Base-by-base conservation (phyloP, 2,329 filamentous ascomycete genomes). In the Phialophora chinensis region DNA sequence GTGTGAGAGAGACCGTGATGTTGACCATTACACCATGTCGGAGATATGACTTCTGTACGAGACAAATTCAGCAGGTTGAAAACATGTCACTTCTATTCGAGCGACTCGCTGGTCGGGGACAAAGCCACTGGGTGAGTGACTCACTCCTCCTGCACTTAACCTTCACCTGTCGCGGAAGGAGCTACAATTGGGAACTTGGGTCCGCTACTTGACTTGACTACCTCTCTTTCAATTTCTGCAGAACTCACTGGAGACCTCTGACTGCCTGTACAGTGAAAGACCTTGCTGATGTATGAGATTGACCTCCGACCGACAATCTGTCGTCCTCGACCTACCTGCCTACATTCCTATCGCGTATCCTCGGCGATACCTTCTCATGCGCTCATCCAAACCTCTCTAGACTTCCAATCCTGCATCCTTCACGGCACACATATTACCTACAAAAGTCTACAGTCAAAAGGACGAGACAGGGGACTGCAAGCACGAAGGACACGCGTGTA, bases 1-100 rank as follows among this genome's bases (percentile, higher is more conserved):
- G 49, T 57, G 52, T 61, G 63, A 65, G 63, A 65, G 63, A 62
- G 53, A 62, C 63, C 56, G 63, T 60, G 29, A 62, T 66, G 58
- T 62, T 62, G 44, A 62, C 63, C 58, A 49, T 42, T 65, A 65
- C 63, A 65, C 50, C 56, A 65, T 54, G 14, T 49, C 44, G 57
- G 58, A 33, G n/a, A n/a, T 3, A n/a, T 20, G 17, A 44, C n/a
- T 44, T 38, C 52, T 29, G 14, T 27, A n/a, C 17, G 44, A 10
- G 20, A 7, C 29, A 35, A 29, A 35, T 23, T 31, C 7, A 35
- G 44, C 10, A 25, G 14, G 1, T 35, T 35, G n/a, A 14, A 47
- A 1, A 31, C 12, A 50, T 50, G 25, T 35, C n/a, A n/a, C 57
- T 42, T 10, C 11, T n/a, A 20, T 52, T 33, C 25, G 8, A 14